Conservation (phyloP, 2,329 filamentous ascomycete genomes). For the Hypocrella siamensis region DNA sequence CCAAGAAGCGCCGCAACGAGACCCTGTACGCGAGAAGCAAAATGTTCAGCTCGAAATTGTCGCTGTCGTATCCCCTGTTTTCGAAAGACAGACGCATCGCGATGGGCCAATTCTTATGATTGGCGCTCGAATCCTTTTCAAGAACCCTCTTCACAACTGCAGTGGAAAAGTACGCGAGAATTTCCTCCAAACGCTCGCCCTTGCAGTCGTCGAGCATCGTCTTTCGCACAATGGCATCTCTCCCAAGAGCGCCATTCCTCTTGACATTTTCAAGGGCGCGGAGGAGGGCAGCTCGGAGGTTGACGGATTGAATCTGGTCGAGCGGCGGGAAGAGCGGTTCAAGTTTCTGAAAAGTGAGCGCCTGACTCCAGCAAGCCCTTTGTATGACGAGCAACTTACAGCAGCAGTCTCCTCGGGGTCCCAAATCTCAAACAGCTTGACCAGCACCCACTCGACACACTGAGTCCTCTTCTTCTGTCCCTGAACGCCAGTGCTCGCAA, state of each 20-base stretch:
- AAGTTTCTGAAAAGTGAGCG: conserved; percentile 46
- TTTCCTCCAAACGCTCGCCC: conserved; percentile 77
- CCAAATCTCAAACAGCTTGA: conserved; percentile 72
- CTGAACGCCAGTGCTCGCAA: conserved; percentile 49
- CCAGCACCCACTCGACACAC: conserved; percentile 81
- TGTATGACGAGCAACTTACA: conserved; percentile 28
- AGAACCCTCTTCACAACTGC: conserved; percentile 60
- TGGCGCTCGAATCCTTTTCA: conserved; percentile 22
- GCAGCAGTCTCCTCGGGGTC: conserved; percentile 60
- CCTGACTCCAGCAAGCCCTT: background rate
- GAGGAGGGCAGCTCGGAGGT: conserved; percentile 71
- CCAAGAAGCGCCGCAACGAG: conserved; percentile 44
- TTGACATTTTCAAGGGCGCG: conserved; percentile 72
- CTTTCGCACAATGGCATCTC: conserved; percentile 71
- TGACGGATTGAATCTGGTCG: conserved; percentile 80
- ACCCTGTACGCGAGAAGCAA: conserved; percentile 60
- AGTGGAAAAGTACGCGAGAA: conserved; percentile 71
- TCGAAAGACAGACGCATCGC: conserved; percentile 42
- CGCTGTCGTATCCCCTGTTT: conserved; percentile 38
- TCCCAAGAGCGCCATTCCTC: conserved; percentile 68
- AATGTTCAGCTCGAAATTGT: conserved; percentile 40
- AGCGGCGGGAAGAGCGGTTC: conserved; percentile 80
- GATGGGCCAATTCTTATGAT: conserved; percentile 26
- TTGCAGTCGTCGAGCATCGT: conserved; percentile 96
- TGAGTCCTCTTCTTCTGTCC: conserved; percentile 73